Conservation (phyloP, 257 asterid species). For the Petrea volubilis region DNA sequence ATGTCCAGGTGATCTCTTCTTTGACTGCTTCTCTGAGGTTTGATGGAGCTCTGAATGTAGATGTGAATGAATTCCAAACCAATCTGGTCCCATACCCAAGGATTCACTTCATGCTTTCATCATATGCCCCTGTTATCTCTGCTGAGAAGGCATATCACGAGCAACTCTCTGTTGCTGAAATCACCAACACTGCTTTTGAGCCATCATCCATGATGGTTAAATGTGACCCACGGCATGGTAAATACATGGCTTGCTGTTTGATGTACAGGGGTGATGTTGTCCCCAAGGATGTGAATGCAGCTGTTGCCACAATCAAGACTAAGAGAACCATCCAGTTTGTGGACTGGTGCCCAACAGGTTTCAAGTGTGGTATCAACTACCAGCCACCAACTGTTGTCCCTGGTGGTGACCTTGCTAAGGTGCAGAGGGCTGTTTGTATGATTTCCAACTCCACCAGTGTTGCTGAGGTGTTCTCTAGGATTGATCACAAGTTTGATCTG, state of each 20-base stretch:
- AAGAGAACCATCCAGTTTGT: conserved; percentile 96
- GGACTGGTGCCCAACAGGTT: conserved; percentile 98
- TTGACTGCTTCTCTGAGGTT: conserved; percentile 88
- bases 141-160: conserved; percentile 95
- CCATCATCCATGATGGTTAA: conserved; percentile 99
- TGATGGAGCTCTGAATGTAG: conserved; percentile 92
- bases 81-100: conserved; percentile 97
- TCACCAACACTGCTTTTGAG: conserved; percentile 94
- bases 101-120: conserved; percentile 96
- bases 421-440: conserved; percentile 98
- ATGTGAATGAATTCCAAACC: conserved; percentile 95
- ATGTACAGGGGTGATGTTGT: conserved; percentile 98
- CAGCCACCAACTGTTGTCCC: conserved; percentile 98
- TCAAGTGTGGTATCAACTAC: conserved; percentile 95
- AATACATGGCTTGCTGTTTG: conserved; percentile 97
- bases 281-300: conserved; percentile 95
- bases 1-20: conserved; percentile 74
- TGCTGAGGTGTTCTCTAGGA: conserved; percentile 95
- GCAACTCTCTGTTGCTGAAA: conserved; percentile 91
- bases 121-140: conserved; percentile 90
- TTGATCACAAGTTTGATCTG: conserved; percentile 86
- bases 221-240: conserved; percentile 93
- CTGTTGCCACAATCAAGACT: conserved; percentile 95
- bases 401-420: conserved; percentile 93
- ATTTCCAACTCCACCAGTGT: conserved; percentile 95